A percentile compares a stretch with the other conserved stretches of the same genome.
These are phyloP conservation scores for Pseudotsuga menziesii DNA, from an alignment of 75 land plant genomes.

Conservation along the genomic window DNA sequence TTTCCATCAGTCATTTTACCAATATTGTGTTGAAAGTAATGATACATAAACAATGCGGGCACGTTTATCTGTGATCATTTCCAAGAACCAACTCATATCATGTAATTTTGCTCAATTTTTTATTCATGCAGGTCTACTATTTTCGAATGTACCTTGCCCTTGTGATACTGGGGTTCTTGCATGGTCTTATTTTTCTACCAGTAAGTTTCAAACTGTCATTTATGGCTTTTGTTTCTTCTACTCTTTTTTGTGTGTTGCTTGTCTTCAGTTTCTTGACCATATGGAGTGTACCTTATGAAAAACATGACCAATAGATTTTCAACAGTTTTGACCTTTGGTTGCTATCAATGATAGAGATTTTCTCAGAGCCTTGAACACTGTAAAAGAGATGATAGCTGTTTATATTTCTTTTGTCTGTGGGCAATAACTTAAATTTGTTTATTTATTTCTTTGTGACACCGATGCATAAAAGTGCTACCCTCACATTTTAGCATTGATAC, in stretches of 20 bases:
- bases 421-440: too few species aligned
- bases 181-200: slow-evolving; percentile 94
- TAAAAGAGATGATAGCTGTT: neutral
- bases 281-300: too few species aligned
- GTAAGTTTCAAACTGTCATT: slow-evolving; percentile 33
- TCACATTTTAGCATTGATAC: neutral
- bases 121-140: slow-evolving; percentile 78
- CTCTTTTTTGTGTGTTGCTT: neutral
- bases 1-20: neutral
- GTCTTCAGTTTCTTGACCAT: neutral
- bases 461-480: too few species aligned
- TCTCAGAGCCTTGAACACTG: neutral
- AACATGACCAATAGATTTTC: neutral
- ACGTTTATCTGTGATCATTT: neutral
- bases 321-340: neutral
- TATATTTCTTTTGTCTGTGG: neutral
- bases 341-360: neutral
- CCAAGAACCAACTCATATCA: neutral
- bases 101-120: neutral
- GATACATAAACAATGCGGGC: neutral
- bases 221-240: neutral
- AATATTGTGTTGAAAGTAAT: neutral
- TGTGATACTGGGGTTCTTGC: slow-evolving; percentile 85
- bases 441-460: too few species aligned
- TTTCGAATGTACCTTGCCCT: slow-evolving; percentile 92